A percentile compares a stretch with the other conserved stretches of the same genome.
Conservation (phyloP, 805 yeast genomes). For the Ogataea glucozyma region DNA sequence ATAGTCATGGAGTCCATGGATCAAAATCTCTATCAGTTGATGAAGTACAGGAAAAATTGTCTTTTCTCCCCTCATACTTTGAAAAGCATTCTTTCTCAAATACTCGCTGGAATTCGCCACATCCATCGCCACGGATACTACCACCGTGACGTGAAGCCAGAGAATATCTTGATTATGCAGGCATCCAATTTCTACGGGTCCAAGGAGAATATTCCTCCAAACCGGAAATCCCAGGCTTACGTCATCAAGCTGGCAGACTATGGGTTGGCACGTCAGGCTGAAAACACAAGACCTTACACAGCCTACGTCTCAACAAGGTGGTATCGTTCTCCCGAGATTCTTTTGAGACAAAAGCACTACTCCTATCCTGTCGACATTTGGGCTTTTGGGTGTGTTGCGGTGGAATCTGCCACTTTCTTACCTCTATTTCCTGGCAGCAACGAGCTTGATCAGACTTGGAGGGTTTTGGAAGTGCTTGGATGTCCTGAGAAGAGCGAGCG, state of each 20-base stretch:
- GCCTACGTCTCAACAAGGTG: slow-evolving; percentile 82
- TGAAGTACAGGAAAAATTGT: slow-evolving; percentile 56
- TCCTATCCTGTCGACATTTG: slow-evolving; percentile 76
- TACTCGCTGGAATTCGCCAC: slow-evolving; percentile 76
- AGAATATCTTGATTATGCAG: slow-evolving; percentile 75
- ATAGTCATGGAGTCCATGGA: slow-evolving; percentile 90
- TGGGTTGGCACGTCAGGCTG: slow-evolving; percentile 68
- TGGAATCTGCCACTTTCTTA: slow-evolving; percentile 66
- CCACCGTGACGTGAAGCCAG: slow-evolving; percentile 94
- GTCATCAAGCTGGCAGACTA: slow-evolving; percentile 78
- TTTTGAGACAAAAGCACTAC: slow-evolving; percentile 61
- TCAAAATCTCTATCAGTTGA: slow-evolving; percentile 75
- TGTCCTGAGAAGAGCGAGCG: slow-evolving; percentile 51
- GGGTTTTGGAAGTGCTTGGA: slow-evolving; percentile 68
- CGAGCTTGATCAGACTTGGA: slow-evolving; percentile 77
- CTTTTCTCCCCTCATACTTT: slow-evolving; percentile 59
- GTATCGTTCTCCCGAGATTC: slow-evolving; percentile 83
- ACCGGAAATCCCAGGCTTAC: slow-evolving; percentile 45
- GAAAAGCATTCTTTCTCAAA: slow-evolving; percentile 67
- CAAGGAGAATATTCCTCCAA: slow-evolving; percentile 40
- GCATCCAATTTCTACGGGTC: slow-evolving; percentile 53
- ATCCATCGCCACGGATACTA: slow-evolving; percentile 69
- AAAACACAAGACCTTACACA: slow-evolving; percentile 58
- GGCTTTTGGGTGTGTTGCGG: slow-evolving; percentile 83
- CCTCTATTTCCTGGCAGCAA: slow-evolving; percentile 86